phyloP scores from a whole-genome alignment of 2,329 filamentous ascomycete species.

The Phialophora expanda region DNA sequence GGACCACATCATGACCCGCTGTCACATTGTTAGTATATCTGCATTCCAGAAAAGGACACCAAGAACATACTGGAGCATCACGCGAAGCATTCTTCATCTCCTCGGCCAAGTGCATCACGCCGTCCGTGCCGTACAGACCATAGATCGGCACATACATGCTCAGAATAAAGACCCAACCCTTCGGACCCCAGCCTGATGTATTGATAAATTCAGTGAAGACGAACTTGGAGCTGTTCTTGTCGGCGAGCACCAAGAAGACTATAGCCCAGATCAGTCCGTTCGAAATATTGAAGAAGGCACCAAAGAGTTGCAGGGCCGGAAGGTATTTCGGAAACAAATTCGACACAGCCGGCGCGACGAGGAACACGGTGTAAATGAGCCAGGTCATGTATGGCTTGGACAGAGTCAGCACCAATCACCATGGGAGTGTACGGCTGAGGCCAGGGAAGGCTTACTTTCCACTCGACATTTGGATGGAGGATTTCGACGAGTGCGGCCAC shows the following conservation, averaged over 20 bases:
- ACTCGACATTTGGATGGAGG: slow-evolving; percentile 30
- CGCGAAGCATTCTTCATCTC: slow-evolving; percentile 61
- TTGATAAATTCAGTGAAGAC: slow-evolving; percentile 64
- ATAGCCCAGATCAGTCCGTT: slow-evolving; percentile 34
- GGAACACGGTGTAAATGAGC: slow-evolving; percentile 35
- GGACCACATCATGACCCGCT: slow-evolving; percentile 36
- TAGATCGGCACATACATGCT: slow-evolving; percentile 70
- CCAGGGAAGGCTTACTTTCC: slow-evolving; percentile 26
- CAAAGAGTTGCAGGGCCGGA: slow-evolving; percentile 33
- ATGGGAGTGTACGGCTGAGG: not conserved
- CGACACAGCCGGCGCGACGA: slow-evolving; percentile 31
- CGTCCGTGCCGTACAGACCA: slow-evolving; percentile 69
- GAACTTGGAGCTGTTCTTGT: slow-evolving; percentile 45
- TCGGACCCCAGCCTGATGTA: slow-evolving; percentile 46
- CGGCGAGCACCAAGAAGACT: slow-evolving; percentile 35
- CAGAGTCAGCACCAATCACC: slow-evolving; percentile 12
- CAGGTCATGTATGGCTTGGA: slow-evolving; percentile 34
- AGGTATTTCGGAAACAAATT: slow-evolving; percentile 34
- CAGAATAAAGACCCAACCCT: slow-evolving; percentile 66
- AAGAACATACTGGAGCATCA: slow-evolving; percentile 24
- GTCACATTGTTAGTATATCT: slow-evolving; percentile 48
- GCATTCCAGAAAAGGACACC: slow-evolving; percentile 43
- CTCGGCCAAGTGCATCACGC: slow-evolving; percentile 59
- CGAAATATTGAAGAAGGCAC: slow-evolving; percentile 34
- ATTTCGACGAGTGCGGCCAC: slow-evolving; percentile 33